Conservation (phyloP, 2,329 filamentous ascomycete species). For the Cladosporium velox region DNA sequence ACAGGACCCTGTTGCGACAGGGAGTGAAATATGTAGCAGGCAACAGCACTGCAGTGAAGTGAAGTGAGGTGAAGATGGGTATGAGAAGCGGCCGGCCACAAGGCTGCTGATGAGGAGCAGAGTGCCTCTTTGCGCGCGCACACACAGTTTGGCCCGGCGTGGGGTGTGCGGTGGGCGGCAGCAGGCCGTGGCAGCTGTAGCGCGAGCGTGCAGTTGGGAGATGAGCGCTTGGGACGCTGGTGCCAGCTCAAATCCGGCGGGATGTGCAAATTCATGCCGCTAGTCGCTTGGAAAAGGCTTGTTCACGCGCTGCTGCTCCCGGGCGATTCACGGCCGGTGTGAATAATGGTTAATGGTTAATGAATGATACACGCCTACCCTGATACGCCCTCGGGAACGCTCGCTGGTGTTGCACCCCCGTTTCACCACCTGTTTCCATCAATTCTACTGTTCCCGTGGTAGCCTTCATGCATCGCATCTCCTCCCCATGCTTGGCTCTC, state of each 20-base stretch:
- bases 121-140: background rate
- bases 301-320: background rate
- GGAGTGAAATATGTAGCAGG: background rate
- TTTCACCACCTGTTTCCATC: background rate
- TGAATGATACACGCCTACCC: background rate
- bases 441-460: background rate
- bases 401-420: background rate
- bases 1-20: background rate
- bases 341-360: background rate
- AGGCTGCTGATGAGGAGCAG: slow-evolving; percentile 11
- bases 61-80: slow-evolving; percentile 11
- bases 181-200: background rate
- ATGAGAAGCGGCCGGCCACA: slow-evolving; percentile 7
- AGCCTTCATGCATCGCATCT: background rate
- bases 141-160: background rate
- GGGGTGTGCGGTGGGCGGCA: background rate
- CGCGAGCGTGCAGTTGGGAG: background rate
- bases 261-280: slow-evolving; percentile 4
- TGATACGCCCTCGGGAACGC: background rate
- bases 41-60: background rate
- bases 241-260: background rate
- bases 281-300: slow-evolving; percentile 9
- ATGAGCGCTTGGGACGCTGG: background rate
- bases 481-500: background rate
- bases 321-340: slow-evolving; percentile 6